phyloP scores from a whole-genome alignment of 768 basidiomycete genomes.

The Calvatia gigantea region DNA sequence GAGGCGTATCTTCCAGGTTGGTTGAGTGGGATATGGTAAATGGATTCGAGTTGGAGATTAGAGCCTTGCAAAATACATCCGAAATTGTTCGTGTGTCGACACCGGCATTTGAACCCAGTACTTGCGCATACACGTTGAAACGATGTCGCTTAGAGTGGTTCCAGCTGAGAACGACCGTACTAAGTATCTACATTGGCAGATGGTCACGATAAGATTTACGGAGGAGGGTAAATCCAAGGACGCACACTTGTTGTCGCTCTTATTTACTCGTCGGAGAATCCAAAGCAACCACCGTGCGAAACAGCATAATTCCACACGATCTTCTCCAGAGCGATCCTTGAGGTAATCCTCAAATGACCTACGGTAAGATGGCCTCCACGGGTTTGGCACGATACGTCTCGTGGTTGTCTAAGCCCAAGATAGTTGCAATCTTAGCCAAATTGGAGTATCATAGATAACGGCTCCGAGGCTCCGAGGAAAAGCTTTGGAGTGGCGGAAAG shows the following conservation, averaged over 20 bases:
- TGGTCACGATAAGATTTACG: not conserved
- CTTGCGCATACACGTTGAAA: not conserved
- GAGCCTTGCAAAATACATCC: not conserved
- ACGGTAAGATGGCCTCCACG: not conserved
- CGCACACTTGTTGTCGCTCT: not conserved
- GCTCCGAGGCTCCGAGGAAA: too few species aligned
- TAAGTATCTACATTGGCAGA: too few species aligned
- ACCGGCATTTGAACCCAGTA: not conserved
- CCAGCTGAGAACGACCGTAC: too few species aligned
- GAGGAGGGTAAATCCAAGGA: not conserved
- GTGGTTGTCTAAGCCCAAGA: not conserved
- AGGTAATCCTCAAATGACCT: constrained; percentile 16
- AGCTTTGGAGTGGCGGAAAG: too few species aligned
- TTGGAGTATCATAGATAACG: too few species aligned
- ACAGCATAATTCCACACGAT: constrained; percentile 1
- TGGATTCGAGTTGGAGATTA: not conserved
- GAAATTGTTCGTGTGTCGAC: not conserved
- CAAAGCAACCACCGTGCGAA: not conserved
- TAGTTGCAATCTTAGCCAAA: not conserved
- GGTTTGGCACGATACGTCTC: not conserved
- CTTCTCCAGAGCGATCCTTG: constrained; percentile 11
- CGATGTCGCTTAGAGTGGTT: too few species aligned
- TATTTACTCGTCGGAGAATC: not conserved
- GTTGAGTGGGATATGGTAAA: not conserved
- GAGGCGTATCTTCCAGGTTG: not conserved